phyloP scores from a whole-genome alignment of 2,329 filamentous ascomycete genomes.

The Fusarium sp. region DNA sequence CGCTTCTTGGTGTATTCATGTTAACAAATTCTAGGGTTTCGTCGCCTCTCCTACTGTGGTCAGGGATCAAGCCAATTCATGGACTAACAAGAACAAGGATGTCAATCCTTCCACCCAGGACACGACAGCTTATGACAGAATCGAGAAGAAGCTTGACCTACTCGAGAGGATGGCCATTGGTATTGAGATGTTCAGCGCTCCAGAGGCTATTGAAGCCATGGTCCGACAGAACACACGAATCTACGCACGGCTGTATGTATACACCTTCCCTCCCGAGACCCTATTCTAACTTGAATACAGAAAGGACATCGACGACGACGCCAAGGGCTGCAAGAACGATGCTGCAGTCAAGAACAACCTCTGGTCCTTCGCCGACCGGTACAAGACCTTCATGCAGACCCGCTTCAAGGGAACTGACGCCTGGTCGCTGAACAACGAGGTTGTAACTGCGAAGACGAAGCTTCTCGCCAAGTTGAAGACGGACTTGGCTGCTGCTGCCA shows the following conservation, averaged over 20 bases:
- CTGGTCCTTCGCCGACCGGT: conserved; percentile 26
- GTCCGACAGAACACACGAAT: conserved; percentile 17
- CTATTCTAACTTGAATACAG: too few species aligned
- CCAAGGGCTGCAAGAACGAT: conserved; percentile 10
- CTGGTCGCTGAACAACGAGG: too few species aligned
- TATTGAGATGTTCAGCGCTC: conserved; percentile 10
- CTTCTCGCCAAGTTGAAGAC: too few species aligned
- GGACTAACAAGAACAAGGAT: too few species aligned
- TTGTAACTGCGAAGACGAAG: too few species aligned
- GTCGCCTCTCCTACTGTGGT: background rate
- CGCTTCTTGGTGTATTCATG: too few species aligned
- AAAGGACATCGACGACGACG: conserved; percentile 6
- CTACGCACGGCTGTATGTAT: background rate
- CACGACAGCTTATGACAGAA: too few species aligned
- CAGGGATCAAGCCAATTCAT: background rate
- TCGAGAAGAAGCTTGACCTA: too few species aligned
- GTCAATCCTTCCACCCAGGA: too few species aligned
- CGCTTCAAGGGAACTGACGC: background rate
- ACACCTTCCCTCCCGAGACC: too few species aligned
- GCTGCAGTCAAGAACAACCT: background rate
- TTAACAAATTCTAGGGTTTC: background rate
- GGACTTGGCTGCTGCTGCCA: too few species aligned
- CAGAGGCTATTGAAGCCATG: background rate
- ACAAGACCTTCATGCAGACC: conserved; percentile 2
- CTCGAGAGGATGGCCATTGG: conserved; percentile 10